These are phyloP conservation scores for Pseudozyma tsukubaensis DNA, from an alignment of 1,284 basidiomycete species.

Conservation along the genomic window DNA sequence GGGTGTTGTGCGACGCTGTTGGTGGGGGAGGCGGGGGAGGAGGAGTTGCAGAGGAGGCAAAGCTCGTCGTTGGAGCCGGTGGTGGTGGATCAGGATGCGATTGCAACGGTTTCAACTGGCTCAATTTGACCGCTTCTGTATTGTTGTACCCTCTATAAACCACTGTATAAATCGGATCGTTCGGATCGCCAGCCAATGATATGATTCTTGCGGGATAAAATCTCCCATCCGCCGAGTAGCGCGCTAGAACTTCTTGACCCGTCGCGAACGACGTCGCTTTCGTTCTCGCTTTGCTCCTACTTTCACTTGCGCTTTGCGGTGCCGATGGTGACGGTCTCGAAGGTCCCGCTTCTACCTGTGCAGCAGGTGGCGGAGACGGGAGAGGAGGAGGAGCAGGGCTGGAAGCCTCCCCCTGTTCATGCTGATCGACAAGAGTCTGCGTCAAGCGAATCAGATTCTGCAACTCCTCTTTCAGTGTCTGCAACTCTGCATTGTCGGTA, in stretches of 20 bases:
- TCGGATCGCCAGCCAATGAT: conserved; percentile 83
- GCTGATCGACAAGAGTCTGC: conserved; percentile 49
- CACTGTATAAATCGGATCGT: conserved; percentile 88
- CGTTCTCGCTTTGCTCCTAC: not conserved
- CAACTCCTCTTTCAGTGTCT: conserved; percentile 81
- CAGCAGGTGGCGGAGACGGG: not conserved
- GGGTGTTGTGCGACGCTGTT: not conserved
- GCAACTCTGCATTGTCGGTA: conserved; percentile 80
- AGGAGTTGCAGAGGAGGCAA: conserved; percentile 17
- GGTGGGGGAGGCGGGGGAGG: conserved; percentile 2
- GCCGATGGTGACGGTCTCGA: not conserved
- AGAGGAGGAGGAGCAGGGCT: not conserved
- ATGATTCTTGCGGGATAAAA: conserved; percentile 60
- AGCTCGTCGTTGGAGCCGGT: not conserved
- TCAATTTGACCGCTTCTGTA: conserved; percentile 84
- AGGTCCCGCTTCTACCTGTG: not conserved
- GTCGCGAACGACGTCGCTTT: conserved; percentile 69
- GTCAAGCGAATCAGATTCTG: conserved; percentile 89
- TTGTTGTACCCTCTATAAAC: conserved; percentile 95
- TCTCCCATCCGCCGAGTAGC: conserved; percentile 73
- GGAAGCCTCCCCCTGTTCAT: not conserved
- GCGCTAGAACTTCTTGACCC: conserved; percentile 93
- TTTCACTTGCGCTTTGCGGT: not conserved
- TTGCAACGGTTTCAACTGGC: conserved; percentile 74
- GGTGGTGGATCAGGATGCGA: conserved; percentile 1